Conservation (phyloP, 768 basidiomycete species). For the Piloderma croceum region DNA sequence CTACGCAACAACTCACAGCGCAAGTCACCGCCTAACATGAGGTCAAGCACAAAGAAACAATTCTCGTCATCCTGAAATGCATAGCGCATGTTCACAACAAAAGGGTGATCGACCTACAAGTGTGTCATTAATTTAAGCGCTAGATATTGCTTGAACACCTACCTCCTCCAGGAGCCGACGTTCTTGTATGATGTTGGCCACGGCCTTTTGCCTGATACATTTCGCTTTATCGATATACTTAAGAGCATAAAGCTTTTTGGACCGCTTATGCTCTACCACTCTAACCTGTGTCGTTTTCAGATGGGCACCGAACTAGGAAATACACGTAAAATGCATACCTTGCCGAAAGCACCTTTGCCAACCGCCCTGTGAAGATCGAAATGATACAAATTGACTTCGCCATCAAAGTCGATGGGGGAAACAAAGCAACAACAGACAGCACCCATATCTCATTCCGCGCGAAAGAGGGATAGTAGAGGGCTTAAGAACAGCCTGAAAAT, state of each 20-base stretch:
- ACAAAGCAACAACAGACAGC: constrained; percentile 37
- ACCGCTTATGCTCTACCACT: constrained; percentile 93
- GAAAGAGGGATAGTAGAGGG: constrained; percentile 27
- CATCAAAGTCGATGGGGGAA: constrained; percentile 80
- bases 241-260: constrained; percentile 88
- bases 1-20: constrained; percentile 63
- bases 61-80: constrained; percentile 98
- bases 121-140: not conserved
- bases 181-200: constrained; percentile 93
- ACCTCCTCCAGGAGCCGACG: constrained; percentile 90
- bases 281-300: constrained; percentile 58
- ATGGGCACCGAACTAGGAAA: constrained; percentile 5
- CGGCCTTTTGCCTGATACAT: constrained; percentile 85
- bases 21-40: constrained; percentile 94
- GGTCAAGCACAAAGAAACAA: constrained; percentile 95
- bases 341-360: constrained; percentile 97
- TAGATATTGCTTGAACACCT: constrained; percentile 13
- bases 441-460: constrained; percentile 49
- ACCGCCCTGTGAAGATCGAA: constrained; percentile 94
- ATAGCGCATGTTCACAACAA: constrained; percentile 85
- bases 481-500: constrained; percentile 25
- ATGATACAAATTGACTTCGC: constrained; percentile 86
- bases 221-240: constrained; percentile 97
- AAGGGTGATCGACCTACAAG: constrained; percentile 77
- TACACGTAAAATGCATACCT: constrained; percentile 47